Conservation (phyloP, 208 protist genomes). For the Leishmania lainsoni region DNA sequence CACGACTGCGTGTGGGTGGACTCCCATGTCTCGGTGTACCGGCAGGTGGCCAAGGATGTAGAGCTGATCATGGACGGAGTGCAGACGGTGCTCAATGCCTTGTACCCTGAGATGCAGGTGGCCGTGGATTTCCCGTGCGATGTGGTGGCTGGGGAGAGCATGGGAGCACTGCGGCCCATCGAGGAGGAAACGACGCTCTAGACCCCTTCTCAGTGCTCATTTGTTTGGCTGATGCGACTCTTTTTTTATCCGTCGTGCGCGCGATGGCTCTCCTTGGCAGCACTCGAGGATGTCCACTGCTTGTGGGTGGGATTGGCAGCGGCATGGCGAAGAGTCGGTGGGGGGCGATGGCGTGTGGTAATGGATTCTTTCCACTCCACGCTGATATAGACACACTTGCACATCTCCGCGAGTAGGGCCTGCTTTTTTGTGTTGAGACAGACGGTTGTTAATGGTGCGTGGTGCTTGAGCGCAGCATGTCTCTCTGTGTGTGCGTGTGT, state of each 20-base stretch:
- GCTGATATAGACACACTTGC: background rate
- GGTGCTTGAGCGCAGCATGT: background rate
- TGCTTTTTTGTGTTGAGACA: background rate
- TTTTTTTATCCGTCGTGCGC: background rate
- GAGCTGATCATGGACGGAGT: conserved; percentile 88
- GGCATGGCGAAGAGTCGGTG: background rate
- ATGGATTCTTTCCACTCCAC: background rate
- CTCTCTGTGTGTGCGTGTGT: background rate
- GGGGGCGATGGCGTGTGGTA: background rate
- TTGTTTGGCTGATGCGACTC: background rate
- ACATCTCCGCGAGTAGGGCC: background rate
- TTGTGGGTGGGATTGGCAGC: background rate
- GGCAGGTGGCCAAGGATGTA: conserved; percentile 79
- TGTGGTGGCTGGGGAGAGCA: conserved; percentile 88
- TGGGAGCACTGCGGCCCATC: conserved; percentile 83
- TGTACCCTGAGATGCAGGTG: conserved; percentile 86
- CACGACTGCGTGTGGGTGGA: conserved; percentile 95
- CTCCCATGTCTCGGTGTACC: conserved; percentile 82
- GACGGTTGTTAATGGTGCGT: background rate
- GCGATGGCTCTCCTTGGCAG: background rate
- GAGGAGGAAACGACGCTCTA: conserved; percentile 68
- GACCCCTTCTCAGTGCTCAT: background rate
- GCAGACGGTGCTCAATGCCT: conserved; percentile 71
- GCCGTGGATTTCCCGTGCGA: conserved; percentile 90
- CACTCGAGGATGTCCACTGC: background rate